Evolutionary conservation across 2,329 filamentous ascomycete species (phyloP).

Genomic region (Alternaria atra): DNA sequence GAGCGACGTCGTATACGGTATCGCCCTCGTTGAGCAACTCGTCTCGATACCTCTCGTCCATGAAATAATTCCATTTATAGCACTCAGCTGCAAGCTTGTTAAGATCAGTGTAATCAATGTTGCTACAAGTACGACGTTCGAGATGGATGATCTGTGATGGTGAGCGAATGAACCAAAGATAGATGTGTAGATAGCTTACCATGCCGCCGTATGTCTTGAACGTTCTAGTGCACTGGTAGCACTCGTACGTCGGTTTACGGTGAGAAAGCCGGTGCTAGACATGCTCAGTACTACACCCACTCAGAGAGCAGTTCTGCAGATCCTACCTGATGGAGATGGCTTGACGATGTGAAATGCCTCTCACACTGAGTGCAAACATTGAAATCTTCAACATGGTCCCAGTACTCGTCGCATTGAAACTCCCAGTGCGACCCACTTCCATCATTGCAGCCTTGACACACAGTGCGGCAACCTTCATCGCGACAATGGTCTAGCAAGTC

Average conservation of each 20-base stretch:
- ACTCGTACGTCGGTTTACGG: not conserved
- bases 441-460: not conserved
- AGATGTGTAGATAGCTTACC: not conserved
- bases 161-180: not conserved
- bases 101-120: not conserved
- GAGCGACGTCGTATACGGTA: not conserved
- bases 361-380: not conserved
- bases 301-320: not conserved
- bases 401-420: not conserved
- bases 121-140: not conserved
- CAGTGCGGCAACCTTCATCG: not conserved
- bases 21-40: not conserved
- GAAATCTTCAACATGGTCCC: not conserved
- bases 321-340: not conserved
- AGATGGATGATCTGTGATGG: conserved; percentile 5
- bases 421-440: not conserved
- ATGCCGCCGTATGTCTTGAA: conserved; percentile 11
- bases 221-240: not conserved
- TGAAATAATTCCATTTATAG: not conserved
- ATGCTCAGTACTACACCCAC: not conserved
- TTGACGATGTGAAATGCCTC: not conserved
- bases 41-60: not conserved
- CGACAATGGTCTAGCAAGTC: not conserved
- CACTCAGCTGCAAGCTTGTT: not conserved
- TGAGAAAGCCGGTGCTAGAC: not conserved